Evolutionary conservation across 83 land plant species (phyloP), one percentile per base, ranked within the genome.

Genomic region (Picea engelmannii): DNA sequence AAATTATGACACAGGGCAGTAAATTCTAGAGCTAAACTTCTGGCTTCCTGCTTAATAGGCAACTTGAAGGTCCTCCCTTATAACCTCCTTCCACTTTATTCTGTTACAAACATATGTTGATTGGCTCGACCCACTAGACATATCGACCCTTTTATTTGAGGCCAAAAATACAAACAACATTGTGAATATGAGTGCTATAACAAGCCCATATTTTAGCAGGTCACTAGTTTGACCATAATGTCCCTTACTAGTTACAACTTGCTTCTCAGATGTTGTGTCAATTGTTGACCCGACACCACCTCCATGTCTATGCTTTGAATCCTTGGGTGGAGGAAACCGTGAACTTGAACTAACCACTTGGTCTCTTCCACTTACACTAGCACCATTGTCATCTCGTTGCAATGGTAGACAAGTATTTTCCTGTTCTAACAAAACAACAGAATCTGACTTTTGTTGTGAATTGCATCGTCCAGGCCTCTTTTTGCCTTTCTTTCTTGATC

Each of bases 261-360:
- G 88, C 67, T 79, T 86, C 38, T 87, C 90, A 21, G 89, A 82
- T 60, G 87, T 69, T 68, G 83, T 85, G 69, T 91, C 95, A 38
- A 76, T 73, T 44, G 80, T 60, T 64, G 86, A 55, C 27, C 88
- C 92, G 18, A 67, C 61, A 24, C 85, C 87, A 71, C 80, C 82
- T 13, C 68, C 80, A 69, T 85, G 84, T 80, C 88, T 92, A 63
- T 60, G 76, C 76, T 88, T 91, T 4, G 89, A 83, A 71, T 97
- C 98, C 25, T 94, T 97, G 21, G 97, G 99, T 62, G 99, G 94
- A 52, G 93, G 93, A 88, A 92, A 96, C 4, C 93, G 86, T n/a
- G 97, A 93, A 82, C 90, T 89, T 11, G 96, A 92, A 82, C 89
- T 95, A 60, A 85, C 65, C 11, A 82, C 93, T 76, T 88, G 94